phyloP scores from a whole-genome alignment of 441 rosid species.

The Breynia disticha region DNA sequence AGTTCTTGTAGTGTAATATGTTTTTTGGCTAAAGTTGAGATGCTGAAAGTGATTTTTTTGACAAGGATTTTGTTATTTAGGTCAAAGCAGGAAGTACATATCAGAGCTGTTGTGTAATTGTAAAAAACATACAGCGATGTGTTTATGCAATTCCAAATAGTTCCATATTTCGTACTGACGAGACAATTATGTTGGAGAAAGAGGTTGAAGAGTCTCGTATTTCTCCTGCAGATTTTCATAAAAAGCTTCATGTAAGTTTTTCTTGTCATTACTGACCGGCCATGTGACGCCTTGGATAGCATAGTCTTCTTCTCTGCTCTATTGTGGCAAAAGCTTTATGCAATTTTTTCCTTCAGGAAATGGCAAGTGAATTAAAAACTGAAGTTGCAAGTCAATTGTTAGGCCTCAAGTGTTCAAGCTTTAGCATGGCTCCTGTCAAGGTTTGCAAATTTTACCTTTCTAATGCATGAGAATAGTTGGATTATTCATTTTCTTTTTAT shows the following conservation, averaged over 20 bases:
- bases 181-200: constrained; percentile 61
- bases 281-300: background rate
- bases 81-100: constrained; percentile 67
- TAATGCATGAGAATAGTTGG: background rate
- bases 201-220: constrained; percentile 56
- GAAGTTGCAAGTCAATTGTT: constrained; percentile 62
- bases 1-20: constrained; percentile 2
- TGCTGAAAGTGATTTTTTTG: background rate
- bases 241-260: constrained; percentile 67
- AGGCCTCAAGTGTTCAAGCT: constrained; percentile 66
- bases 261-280: background rate
- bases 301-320: background rate
- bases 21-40: background rate
- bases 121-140: constrained; percentile 80
- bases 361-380: constrained; percentile 58
- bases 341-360: constrained; percentile 38
- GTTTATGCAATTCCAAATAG: constrained; percentile 76
- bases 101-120: constrained; percentile 81
- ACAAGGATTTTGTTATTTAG: constrained; percentile 28
- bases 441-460: constrained; percentile 32
- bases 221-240: constrained; percentile 44
- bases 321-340: background rate
- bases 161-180: constrained; percentile 51
- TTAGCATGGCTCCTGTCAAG: constrained; percentile 83
- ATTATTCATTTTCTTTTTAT: background rate